Percentiles rank a stretch among this genome's conserved stretches.
Evolutionary conservation across 73 alveolate genomes (phyloP).

Genomic region (Tetrahymena borealis): DNA sequence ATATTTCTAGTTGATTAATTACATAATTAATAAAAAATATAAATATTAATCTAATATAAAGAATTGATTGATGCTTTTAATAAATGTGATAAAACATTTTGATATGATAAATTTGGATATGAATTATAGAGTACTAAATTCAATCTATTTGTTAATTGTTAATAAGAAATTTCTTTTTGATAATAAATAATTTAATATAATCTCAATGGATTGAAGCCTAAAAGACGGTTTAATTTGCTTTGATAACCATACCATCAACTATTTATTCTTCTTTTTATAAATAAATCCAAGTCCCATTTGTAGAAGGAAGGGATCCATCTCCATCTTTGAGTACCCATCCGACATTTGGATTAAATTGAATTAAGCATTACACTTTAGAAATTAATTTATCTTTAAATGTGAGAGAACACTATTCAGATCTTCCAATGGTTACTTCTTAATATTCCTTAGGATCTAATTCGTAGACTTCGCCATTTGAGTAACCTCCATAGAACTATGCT

Average conservation of each 20-base stretch:
- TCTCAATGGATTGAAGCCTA: neutral
- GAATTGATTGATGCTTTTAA: no score
- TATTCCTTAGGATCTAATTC: neutral
- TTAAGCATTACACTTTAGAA: neutral
- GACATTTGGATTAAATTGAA: neutral
- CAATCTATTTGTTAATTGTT: no score
- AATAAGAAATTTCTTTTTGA: no score
- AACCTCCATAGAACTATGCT: neutral
- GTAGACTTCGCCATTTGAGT: neutral
- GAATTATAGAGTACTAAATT: no score
- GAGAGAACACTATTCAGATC: neutral
- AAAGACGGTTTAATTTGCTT: slow-evolving; percentile 1
- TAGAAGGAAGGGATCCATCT: slow-evolving; percentile 3
- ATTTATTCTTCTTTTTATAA: slow-evolving; percentile 3
- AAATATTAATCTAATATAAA: no score
- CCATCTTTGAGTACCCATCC: slow-evolving; percentile 19
- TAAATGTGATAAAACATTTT: no score
- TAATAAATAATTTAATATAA: no score
- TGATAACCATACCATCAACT: neutral
- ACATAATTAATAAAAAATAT: no score
- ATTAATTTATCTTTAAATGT: neutral
- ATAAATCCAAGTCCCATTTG: slow-evolving; percentile 6
- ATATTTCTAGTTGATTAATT: no score
- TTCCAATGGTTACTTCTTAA: neutral
- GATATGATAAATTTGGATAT: no score